Base-by-base conservation (phyloP, 2,329 filamentous ascomycete genomes). In the Fusarium anthophilum region DNA sequence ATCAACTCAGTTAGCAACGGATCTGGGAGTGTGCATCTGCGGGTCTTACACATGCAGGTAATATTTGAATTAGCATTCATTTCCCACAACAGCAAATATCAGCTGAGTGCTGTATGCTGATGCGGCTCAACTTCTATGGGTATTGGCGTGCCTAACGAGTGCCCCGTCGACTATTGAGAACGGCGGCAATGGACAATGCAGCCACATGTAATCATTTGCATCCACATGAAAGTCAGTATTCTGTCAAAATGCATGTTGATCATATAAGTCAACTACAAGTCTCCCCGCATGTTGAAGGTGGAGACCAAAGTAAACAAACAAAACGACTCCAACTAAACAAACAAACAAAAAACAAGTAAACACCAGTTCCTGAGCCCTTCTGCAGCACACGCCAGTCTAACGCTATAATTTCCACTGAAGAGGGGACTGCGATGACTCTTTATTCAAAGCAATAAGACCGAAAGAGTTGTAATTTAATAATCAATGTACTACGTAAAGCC, bases 181-280 rank as follows among this genome's bases (percentile, higher is more conserved):
- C 41, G 38, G 55, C 50, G 55, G 43, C 55, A 41, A 70, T 61
- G 39, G 39, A 51, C 30, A 35, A 72, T 69, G 47, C 59, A 63
- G 59, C 61, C 68, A 66, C 65, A 41, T 64, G 66, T 54, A 77
- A 73, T 76, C 63, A 66, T 43, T 22, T 67, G 35, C 67, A 32
- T 72, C 61, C 63, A 66, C 38, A 53, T 39, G 41, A 57, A 55
- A 55, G 48, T 50, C 53, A 63, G 63, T 45, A 43, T 63, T 69
- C 24, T 32, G 30, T 53, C 26, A 51, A 35, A 26, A 60, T 44
- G 56, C 15, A 53, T n/a, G 6, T 20, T 35, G 47, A 67, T 66
- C 57, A 59, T 47, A 58, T 39, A 24, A 28, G 9, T 35, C 39
- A 35, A 24, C 20, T 28, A 20, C n/a, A 58, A 30, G 41, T 37